Percentiles rank a stretch among this genome's conserved stretches.
Conservation (phyloP, 2,329 filamentous ascomycete genomes). For the Ascosphaera pollenicola region DNA sequence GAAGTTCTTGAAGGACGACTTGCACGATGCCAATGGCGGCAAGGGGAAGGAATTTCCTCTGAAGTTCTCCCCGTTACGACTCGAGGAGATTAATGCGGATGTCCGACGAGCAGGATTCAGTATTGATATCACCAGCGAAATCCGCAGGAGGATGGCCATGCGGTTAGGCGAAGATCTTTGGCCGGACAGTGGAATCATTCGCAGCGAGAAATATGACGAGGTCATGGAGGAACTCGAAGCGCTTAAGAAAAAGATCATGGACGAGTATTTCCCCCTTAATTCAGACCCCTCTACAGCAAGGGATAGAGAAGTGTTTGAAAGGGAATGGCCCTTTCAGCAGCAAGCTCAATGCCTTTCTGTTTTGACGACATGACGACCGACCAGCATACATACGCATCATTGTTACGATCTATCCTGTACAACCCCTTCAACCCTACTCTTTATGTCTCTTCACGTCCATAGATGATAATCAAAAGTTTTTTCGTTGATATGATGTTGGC, state of each 20-base stretch:
- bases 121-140: not conserved
- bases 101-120: not conserved
- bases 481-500: slow-evolving; percentile 31
- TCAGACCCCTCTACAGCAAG: not conserved
- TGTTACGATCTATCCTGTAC: too few species aligned
- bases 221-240: slow-evolving; percentile 2
- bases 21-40: not conserved
- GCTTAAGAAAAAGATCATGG: slow-evolving; percentile 5
- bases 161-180: slow-evolving; percentile 2
- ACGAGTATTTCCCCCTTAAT: slow-evolving; percentile 7
- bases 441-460: too few species aligned
- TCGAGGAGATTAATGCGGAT: not conserved
- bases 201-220: slow-evolving; percentile 4
- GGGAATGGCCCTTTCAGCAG: not conserved
- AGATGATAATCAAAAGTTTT: too few species aligned
- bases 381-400: not conserved
- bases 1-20: slow-evolving; percentile 1
- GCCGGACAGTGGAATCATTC: slow-evolving; percentile 4
- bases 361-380: not conserved
- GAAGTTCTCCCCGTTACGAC: not conserved
- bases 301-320: slow-evolving; percentile 1
- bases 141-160: not conserved
- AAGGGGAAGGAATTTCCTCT: not conserved
- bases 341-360: not conserved
- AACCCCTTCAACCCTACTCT: too few species aligned